These are phyloP conservation scores for Solanum medicagineum DNA, from an alignment of 257 asterid species.

Conservation along the genomic window DNA sequence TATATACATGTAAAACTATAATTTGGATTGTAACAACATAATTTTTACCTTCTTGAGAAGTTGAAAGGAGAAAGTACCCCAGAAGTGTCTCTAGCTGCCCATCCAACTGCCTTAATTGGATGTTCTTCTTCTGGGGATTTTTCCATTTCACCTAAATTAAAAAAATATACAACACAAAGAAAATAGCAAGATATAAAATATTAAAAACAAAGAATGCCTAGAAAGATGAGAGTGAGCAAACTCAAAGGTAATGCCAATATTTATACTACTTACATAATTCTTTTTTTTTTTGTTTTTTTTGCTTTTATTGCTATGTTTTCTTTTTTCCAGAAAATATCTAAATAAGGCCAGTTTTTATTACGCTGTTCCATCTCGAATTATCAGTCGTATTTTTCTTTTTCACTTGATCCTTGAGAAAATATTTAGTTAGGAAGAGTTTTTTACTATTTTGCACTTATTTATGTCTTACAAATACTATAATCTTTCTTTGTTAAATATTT, in stretches of 20 bases:
- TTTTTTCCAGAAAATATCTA: not conserved
- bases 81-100: conserved; percentile 11
- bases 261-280: not conserved
- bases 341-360: not conserved
- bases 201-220: not conserved
- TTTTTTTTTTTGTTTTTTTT: not conserved
- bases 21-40: not conserved
- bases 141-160: not conserved
- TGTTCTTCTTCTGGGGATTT: not conserved
- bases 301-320: not conserved
- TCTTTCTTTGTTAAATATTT: not conserved
- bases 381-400: not conserved
- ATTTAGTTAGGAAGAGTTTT: not conserved
- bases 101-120: not conserved
- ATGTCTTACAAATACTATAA: not conserved
- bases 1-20: not conserved
- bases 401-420: not conserved
- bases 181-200: not conserved
- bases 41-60: conserved; percentile 12
- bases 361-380: not conserved
- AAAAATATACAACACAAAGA: not conserved
- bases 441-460: not conserved
- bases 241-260: not conserved
- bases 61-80: conserved; percentile 18
- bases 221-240: not conserved